Percentiles rank a stretch among this genome's conserved stretches.
Conservation (phyloP, 345 rosid genomes). For the Triadica sebifera region DNA sequence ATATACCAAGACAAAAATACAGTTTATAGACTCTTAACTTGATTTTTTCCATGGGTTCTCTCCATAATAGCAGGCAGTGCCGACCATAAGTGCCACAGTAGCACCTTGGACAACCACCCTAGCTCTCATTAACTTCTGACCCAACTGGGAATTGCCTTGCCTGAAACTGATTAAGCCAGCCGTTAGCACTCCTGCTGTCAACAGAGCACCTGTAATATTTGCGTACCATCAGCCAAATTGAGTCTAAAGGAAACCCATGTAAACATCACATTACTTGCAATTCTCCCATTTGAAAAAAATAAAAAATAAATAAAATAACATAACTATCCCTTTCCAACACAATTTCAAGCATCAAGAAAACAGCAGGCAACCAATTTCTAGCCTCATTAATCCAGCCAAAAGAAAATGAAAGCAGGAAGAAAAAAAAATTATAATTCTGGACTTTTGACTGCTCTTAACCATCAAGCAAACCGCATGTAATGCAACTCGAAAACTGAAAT, state of each 20-base stretch:
- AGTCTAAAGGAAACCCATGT: not conserved
- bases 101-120: conserved; percentile 84
- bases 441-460: not conserved
- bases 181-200: conserved; percentile 95
- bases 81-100: conserved; percentile 80
- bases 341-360: not conserved
- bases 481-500: not conserved
- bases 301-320: too few relatives aligned
- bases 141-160: conserved; percentile 65
- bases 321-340: not conserved
- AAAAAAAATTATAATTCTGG: not conserved
- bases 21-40: not conserved
- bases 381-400: too few relatives aligned
- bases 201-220: conserved; percentile 62
- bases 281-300: not conserved
- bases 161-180: conserved; percentile 92
- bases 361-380: not conserved
- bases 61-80: conserved; percentile 86
- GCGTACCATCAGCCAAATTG: not conserved
- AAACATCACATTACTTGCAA: not conserved
- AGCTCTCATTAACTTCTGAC: conserved; percentile 80
- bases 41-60: conserved; percentile 74
- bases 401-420: not conserved
- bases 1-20: not conserved
- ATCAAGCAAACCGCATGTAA: not conserved